Evolutionary conservation across 2,329 filamentous ascomycete genomes (phyloP).

Genomic region (Phialophora expanda): DNA sequence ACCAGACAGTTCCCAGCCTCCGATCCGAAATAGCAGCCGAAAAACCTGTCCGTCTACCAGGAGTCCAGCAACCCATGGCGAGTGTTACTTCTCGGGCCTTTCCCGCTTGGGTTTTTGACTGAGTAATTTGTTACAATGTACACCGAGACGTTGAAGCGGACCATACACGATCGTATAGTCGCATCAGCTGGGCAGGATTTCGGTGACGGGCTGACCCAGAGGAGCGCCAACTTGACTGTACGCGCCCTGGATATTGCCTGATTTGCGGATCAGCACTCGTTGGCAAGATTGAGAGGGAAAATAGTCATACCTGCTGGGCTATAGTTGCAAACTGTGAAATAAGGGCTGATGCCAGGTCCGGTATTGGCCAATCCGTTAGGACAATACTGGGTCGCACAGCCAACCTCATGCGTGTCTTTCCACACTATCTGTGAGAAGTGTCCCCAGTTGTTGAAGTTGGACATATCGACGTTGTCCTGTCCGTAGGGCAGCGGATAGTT

Average conservation of each 20-base stretch:
- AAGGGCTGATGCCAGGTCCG: constrained; percentile 50
- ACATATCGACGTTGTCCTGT: constrained; percentile 59
- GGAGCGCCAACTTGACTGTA: constrained; percentile 60
- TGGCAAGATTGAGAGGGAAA: not conserved
- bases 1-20: not conserved
- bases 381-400: constrained; percentile 63
- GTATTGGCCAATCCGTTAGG: constrained; percentile 47
- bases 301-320: constrained; percentile 52
- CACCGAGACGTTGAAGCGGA: not conserved
- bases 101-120: not conserved
- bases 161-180: not conserved
- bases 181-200: constrained; percentile 32
- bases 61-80: not conserved
- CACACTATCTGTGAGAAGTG: constrained; percentile 79
- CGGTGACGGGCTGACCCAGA: constrained; percentile 45
- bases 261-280: not conserved
- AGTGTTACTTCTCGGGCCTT: not conserved
- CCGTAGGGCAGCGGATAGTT: constrained; percentile 66
- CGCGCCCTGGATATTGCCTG: constrained; percentile 65
- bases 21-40: not conserved
- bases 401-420: constrained; percentile 66
- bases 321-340: constrained; percentile 91
- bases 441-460: constrained; percentile 68
- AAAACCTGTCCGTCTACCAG: not conserved
- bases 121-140: not conserved